Evolutionary conservation across 2,329 filamentous ascomycete species (phyloP), one percentile per base, ranked within the genome.

Genomic region (Chrysosphaeria jannelii): DNA sequence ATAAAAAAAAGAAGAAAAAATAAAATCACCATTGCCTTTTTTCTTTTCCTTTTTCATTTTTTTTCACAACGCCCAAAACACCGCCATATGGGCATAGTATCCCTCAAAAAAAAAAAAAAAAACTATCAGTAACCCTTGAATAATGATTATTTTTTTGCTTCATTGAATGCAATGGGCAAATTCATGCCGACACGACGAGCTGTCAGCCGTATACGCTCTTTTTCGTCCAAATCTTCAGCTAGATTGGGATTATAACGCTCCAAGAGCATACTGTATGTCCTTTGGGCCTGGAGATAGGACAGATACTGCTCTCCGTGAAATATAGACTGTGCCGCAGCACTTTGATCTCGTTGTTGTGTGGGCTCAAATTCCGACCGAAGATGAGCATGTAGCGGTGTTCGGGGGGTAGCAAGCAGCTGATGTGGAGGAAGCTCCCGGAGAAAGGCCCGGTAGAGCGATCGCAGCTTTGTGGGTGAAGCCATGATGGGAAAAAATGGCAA

Each of bases 241-340:
- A 88, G 75, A 10, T 79, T 78, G 0, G 78, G 78, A 43, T 93
- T 93, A 46, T 97, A 93, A 35, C 79, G 57, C 46, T 91, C 79
- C 18, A 93, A 43, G 20, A 93, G 48, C 10, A 62, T 67, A 13
- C 62, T 57, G 42, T 93, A 91, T 39, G 61, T 60, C 24, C 79
- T 55, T 50, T 97, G 85, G n/a, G 79, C 68, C 34, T 62, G 61
- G 11, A 85, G 54, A 40, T 90, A 93, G 27, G 63, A 57, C 13
- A 78, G 45, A 33, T 76, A 63, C 43, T 93, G 76, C 31, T 75
- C 62, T n/a, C 63, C 68, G 33, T 74, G 37, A 23, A 34, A 30
- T 18, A 31, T 30, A 14, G 22, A 24, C 2, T 8, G 10, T 9
- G 15, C 11, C 10, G 23, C 10, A 3, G 26, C 4, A 15, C 35